Conservation (phyloP, 345 rosid species). For the Brassica nigra region DNA sequence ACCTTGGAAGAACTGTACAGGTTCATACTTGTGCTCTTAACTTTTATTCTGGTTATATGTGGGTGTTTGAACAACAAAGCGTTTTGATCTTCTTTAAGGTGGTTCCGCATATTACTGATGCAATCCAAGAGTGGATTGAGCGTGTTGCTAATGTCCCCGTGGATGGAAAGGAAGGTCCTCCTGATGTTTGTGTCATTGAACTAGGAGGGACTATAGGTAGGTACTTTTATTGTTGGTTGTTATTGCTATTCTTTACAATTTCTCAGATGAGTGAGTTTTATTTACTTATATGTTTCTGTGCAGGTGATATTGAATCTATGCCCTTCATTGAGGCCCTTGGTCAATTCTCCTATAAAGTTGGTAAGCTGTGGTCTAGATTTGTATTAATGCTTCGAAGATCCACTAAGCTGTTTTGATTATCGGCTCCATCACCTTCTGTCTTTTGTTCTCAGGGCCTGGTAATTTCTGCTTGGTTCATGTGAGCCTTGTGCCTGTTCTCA, state of each 20-base stretch:
- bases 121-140: slow-evolving; percentile 96
- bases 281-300: slow-evolving; percentile 24
- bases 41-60: slow-evolving; percentile 7
- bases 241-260: neutral
- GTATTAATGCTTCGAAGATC: neutral
- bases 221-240: neutral
- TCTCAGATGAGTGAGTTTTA: slow-evolving; percentile 3
- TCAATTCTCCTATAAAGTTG: slow-evolving; percentile 91
- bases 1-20: slow-evolving; percentile 99
- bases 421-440: slow-evolving; percentile 16
- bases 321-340: slow-evolving; percentile 97
- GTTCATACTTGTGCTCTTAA: slow-evolving; percentile 38
- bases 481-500: slow-evolving; percentile 96
- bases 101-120: slow-evolving; percentile 96
- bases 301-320: slow-evolving; percentile 99
- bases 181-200: slow-evolving; percentile 98
- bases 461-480: slow-evolving; percentile 97
- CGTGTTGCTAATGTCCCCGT: slow-evolving; percentile 83
- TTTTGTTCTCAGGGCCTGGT: slow-evolving; percentile 63
- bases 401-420: neutral
- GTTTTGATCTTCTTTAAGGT: slow-evolving; percentile 47
- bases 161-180: slow-evolving; percentile 80
- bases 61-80: slow-evolving; percentile 16
- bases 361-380: slow-evolving; percentile 42
- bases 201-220: slow-evolving; percentile 96